Conservation (phyloP, 257 asterid genomes). For the Echites panduratus region DNA sequence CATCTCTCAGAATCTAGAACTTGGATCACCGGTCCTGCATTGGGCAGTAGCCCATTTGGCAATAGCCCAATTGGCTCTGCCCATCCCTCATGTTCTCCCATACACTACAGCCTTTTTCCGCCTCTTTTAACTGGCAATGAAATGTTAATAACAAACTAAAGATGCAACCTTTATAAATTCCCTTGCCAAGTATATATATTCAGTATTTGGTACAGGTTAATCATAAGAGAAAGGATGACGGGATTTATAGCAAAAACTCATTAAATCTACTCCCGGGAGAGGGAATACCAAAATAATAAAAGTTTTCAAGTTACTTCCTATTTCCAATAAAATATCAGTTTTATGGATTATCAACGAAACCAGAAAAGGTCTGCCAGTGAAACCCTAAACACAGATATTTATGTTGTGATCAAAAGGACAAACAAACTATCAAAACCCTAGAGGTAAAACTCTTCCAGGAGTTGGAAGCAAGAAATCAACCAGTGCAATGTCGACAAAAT, state of each 20-base stretch:
- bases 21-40: constrained; percentile 55
- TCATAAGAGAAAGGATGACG: neutral
- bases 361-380: neutral
- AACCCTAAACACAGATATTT: neutral
- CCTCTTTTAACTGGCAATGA: constrained; percentile 12
- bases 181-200: constrained; percentile 3
- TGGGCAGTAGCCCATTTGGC: constrained; percentile 74
- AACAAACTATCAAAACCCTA: constrained; percentile 15
- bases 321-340: neutral
- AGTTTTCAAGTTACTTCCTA: neutral
- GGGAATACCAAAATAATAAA: neutral
- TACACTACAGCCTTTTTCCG: constrained; percentile 33
- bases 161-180: neutral
- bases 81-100: constrained; percentile 92
- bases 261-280: neutral
- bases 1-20: constrained; percentile 68
- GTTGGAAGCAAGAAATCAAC: constrained; percentile 13
- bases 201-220: neutral
- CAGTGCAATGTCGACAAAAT: constrained; percentile 25
- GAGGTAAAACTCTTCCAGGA: constrained; percentile 8
- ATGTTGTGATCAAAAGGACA: constrained; percentile 6
- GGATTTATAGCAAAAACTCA: neutral
- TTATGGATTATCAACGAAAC: neutral
- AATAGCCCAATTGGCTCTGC: constrained; percentile 59
- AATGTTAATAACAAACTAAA: constrained; percentile 1